Percentiles rank a stretch among this genome's conserved stretches.
These are phyloP conservation scores for Aspergillus brasiliensis DNA, from an alignment of 2,329 filamentous ascomycete species.

Conservation along the genomic window DNA sequence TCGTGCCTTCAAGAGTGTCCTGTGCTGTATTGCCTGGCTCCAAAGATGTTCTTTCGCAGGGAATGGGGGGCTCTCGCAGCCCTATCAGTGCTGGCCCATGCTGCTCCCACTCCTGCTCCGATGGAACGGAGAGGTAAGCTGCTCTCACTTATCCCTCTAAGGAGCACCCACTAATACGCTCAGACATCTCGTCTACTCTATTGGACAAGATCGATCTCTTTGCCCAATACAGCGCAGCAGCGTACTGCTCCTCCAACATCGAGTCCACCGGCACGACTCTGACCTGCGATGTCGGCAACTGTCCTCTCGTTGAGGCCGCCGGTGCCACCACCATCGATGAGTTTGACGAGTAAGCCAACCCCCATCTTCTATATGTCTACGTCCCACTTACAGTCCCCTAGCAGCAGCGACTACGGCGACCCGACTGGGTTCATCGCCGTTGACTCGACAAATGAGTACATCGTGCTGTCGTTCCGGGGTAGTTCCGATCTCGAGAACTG, in stretches of 20 bases:
- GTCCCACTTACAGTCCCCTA: neutral
- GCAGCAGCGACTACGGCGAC: slow-evolving; percentile 30
- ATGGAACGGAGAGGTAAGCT: slow-evolving; percentile 8
- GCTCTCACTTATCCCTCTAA: neutral
- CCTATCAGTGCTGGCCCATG: neutral
- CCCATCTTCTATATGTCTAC: too few relatives aligned
- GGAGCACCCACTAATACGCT: neutral
- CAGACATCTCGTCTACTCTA: slow-evolving; percentile 5
- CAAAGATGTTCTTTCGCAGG: slow-evolving; percentile 1
- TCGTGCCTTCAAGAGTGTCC: neutral
- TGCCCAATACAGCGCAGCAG: slow-evolving; percentile 52
- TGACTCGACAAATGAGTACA: slow-evolving; percentile 45
- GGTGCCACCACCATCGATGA: slow-evolving; percentile 46
- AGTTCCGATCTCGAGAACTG: slow-evolving; percentile 32
- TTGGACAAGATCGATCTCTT: slow-evolving; percentile 40
- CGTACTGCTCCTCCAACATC: slow-evolving; percentile 52
- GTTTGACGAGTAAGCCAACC: slow-evolving; percentile 44
- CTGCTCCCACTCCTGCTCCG: slow-evolving; percentile 10
- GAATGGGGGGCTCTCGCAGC: neutral
- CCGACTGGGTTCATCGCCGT: slow-evolving; percentile 51
- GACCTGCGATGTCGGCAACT: slow-evolving; percentile 47
- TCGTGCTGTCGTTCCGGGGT: slow-evolving; percentile 42
- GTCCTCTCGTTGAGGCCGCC: slow-evolving; percentile 47
- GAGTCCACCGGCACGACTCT: slow-evolving; percentile 43
- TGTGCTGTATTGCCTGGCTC: neutral